Percentiles rank a stretch among this genome's conserved stretches.
phyloP scores from a whole-genome alignment of 257 asterid genomes.

The Nyctanthes arbortristis region DNA sequence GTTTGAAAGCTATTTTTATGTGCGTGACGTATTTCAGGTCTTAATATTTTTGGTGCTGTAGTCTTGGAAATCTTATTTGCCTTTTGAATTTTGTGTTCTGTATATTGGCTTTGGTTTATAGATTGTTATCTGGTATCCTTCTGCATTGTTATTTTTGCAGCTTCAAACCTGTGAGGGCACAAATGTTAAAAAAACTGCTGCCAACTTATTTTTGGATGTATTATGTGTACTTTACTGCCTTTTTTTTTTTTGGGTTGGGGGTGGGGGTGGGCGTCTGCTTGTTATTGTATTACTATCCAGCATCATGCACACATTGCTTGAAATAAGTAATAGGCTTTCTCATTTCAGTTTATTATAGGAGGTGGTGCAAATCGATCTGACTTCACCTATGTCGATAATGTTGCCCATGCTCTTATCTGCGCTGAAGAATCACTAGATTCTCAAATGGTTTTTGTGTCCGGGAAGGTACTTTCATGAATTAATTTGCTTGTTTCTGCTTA shows the following conservation, averaged over 20 bases:
- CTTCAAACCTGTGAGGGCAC: neutral
- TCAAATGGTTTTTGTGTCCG: constrained; percentile 50
- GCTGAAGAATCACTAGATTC: constrained; percentile 79
- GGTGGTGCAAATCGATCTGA: constrained; percentile 61
- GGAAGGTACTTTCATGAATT: constrained; percentile 57
- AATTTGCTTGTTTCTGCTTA: constrained; percentile 18
- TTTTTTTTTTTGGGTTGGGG: neutral
- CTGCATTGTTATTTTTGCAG: constrained; percentile 16
- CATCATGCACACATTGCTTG: constrained; percentile 30
- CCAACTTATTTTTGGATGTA: constrained; percentile 11
- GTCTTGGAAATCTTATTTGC: constrained; percentile 3
- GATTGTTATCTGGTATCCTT: too few relatives aligned
- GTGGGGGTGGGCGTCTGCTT: too few relatives aligned
- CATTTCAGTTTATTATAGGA: constrained; percentile 98
- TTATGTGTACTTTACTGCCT: neutral
- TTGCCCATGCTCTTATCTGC: constrained; percentile 87
- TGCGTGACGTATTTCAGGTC: constrained; percentile 12
- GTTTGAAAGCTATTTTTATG: constrained; percentile 50
- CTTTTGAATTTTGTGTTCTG: constrained; percentile 19
- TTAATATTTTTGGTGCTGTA: constrained; percentile 1
- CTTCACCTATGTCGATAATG: constrained; percentile 88
- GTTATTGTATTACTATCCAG: constrained; percentile 25
- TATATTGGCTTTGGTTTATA: neutral
- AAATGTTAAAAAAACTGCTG: neutral
- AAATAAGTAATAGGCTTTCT: constrained; percentile 83